A percentile compares a stretch with the other conserved stretches of the same genome.
Conservation (phyloP, 1,284 basidiomycete species). For the Flammula alnicola region DNA sequence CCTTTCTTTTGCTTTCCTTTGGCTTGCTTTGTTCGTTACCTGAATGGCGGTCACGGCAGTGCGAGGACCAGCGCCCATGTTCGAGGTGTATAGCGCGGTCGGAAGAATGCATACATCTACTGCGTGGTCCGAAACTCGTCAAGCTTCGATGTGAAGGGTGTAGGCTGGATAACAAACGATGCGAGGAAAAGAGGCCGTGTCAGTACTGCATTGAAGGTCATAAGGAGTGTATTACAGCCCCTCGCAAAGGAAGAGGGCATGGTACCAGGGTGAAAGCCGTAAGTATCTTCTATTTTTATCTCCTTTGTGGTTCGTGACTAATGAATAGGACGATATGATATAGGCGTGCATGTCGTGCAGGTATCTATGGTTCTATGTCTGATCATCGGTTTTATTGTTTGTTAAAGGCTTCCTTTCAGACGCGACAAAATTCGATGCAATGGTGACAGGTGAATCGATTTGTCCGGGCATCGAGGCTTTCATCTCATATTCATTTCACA, state of each 20-base stretch:
- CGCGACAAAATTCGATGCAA: slow-evolving; percentile 64
- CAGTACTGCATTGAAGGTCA: slow-evolving; percentile 48
- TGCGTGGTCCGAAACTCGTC: slow-evolving; percentile 55
- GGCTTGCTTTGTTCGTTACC: background rate
- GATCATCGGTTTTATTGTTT: slow-evolving; percentile 20
- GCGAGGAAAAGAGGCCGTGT: slow-evolving; percentile 62
- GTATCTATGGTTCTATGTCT: slow-evolving; percentile 35
- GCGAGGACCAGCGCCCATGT: slow-evolving; percentile 63
- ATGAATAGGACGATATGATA: slow-evolving; percentile 11
- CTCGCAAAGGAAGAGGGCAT: slow-evolving; percentile 56
- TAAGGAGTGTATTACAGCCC: slow-evolving; percentile 49
- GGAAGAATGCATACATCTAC: slow-evolving; percentile 59
- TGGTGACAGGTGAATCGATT: slow-evolving; percentile 46
- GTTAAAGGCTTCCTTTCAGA: slow-evolving; percentile 33
- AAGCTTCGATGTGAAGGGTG: slow-evolving; percentile 62
- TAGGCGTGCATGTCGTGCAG: slow-evolving; percentile 64
- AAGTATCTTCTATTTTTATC: slow-evolving; percentile 26
- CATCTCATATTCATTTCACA: slow-evolving; percentile 24
- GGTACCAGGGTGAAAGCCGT: slow-evolving; percentile 64
- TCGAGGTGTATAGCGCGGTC: slow-evolving; percentile 54
- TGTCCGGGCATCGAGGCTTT: slow-evolving; percentile 5
- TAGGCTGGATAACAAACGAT: slow-evolving; percentile 54
- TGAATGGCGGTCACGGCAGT: slow-evolving; percentile 40
- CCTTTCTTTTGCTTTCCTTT: too few relatives aligned
- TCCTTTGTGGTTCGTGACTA: slow-evolving; percentile 14